Evolutionary conservation across 441 rosid genomes (phyloP), one percentile per base, ranked within the genome.

Genomic region (Syzygium malaccense): DNA sequence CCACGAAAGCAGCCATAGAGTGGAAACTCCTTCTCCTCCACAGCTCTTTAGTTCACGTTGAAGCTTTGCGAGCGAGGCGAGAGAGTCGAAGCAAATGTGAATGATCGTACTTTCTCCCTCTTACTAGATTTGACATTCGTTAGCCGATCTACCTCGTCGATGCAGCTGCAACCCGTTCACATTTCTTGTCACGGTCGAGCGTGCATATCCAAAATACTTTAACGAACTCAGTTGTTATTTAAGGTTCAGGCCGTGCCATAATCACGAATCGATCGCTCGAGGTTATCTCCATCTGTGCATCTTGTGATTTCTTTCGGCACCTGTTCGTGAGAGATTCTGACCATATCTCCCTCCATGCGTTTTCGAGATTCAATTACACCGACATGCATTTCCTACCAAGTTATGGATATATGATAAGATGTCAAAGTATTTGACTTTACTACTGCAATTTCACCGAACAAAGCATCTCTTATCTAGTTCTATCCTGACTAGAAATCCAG

Each of bases 121-220:
- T 66, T 5, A 18, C 26, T 18, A 32, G 20, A 18, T 4, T 68
- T 64, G 45, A 4, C 14, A 68, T 18, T 32, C 17, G 45, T 33
- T 33, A 5, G 79, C 26, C 1, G 0, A 32, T 68, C 2, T 32
- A 9, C 9, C 41, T 18, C 0, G 14, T 32, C 0, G 4, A 18
- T 68, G 25, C 19, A 0, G 1, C 1, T 4, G 13, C 18, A 66
- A 32, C 13, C 45, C 7, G 4, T 18, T 60, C 14, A 13, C 33
- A 60, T 60, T 28, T 60, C 33, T 60, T 68, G 25, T 18, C 23
- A 68, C 2, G 14, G 79, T 32, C 5, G 26, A 33, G 19, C 0
- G 2, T 2, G 45, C 19, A 45, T 7, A 33, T 32, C 7, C 33
- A 14, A 13, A 68, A 68, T 66, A 12, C 10, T 68, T 1, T 33